These are phyloP conservation scores for Axilococcus clingmanii DNA, from an alignment of 139 green algal species.

Conservation along the genomic window DNA sequence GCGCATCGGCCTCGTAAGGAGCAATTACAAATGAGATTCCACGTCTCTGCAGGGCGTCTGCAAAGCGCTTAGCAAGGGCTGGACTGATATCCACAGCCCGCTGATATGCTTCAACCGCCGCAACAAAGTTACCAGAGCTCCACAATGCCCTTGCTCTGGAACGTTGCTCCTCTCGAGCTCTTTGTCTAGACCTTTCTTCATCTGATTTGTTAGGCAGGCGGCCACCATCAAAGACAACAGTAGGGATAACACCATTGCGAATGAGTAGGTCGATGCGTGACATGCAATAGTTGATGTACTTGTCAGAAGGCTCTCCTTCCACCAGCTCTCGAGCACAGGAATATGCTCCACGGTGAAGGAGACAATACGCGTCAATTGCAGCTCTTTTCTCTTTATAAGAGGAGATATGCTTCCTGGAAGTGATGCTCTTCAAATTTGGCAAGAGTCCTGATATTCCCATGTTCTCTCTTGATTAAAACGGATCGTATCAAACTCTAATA, in stretches of 20 bases:
- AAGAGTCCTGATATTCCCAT: constrained; percentile 87
- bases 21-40: constrained; percentile 80
- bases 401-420: constrained; percentile 46
- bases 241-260: constrained; percentile 56
- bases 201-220: constrained; percentile 77
- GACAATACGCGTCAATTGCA: constrained; percentile 88
- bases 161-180: constrained; percentile 25
- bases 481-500: neutral
- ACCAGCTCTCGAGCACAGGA: constrained; percentile 78
- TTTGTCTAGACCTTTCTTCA: constrained; percentile 66
- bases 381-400: constrained; percentile 66
- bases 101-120: constrained; percentile 80
- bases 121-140: constrained; percentile 57
- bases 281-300: constrained; percentile 85
- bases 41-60: constrained; percentile 46
- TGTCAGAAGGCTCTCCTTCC: constrained; percentile 59
- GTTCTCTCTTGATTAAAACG: too few species aligned
- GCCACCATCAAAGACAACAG: constrained; percentile 93
- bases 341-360: constrained; percentile 88
- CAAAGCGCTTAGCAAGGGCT: constrained; percentile 61
- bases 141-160: constrained; percentile 21
- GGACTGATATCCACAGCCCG: constrained; percentile 78
- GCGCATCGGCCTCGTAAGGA: constrained; percentile 95
- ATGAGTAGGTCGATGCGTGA: constrained; percentile 63
- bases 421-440: constrained; percentile 64